Evolutionary conservation across 306 rosid species (phyloP).

Genomic region (Rubus parviflorus): DNA sequence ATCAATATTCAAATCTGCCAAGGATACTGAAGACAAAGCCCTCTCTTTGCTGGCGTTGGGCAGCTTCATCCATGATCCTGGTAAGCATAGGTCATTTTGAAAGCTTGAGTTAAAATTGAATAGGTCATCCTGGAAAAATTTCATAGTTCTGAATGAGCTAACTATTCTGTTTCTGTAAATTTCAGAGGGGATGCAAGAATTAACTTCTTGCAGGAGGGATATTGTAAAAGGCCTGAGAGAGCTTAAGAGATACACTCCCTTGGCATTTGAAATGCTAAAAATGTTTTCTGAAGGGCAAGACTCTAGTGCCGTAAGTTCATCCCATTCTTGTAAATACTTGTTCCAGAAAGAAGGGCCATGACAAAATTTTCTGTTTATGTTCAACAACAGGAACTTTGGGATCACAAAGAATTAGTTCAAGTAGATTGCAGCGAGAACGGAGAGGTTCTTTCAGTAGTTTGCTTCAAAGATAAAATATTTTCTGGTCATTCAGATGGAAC

Average conservation of each 20-base stretch:
- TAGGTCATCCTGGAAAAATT: background rate
- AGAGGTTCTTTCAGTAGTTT: conserved; percentile 69
- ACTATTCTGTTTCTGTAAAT: conserved; percentile 33
- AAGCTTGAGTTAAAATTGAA: background rate
- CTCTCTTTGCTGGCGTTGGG: conserved; percentile 79
- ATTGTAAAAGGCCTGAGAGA: conserved; percentile 70
- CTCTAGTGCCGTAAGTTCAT: conserved; percentile 65
- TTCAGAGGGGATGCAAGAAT: conserved; percentile 69
- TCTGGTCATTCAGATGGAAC: conserved; percentile 97
- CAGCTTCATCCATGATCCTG: conserved; percentile 71
- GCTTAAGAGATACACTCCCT: conserved; percentile 67
- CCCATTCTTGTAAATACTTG: background rate
- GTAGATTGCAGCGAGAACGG: conserved; percentile 84
- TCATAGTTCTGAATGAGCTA: conserved; percentile 1
- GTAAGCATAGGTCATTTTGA: conserved; percentile 34
- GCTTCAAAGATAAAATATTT: conserved; percentile 57
- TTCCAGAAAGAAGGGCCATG: conserved; percentile 10
- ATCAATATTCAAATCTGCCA: conserved; percentile 64
- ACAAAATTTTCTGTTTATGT: conserved; percentile 18
- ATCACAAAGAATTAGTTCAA: conserved; percentile 70
- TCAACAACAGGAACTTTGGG: conserved; percentile 69
- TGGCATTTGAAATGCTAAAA: conserved; percentile 76
- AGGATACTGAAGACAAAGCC: conserved; percentile 65
- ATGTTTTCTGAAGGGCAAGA: conserved; percentile 58
- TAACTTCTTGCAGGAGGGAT: conserved; percentile 57